These are phyloP conservation scores for Marchantia paleacea DNA, from an alignment of 225 moss, liverwort and hornwort genomes.

Conservation along the genomic window DNA sequence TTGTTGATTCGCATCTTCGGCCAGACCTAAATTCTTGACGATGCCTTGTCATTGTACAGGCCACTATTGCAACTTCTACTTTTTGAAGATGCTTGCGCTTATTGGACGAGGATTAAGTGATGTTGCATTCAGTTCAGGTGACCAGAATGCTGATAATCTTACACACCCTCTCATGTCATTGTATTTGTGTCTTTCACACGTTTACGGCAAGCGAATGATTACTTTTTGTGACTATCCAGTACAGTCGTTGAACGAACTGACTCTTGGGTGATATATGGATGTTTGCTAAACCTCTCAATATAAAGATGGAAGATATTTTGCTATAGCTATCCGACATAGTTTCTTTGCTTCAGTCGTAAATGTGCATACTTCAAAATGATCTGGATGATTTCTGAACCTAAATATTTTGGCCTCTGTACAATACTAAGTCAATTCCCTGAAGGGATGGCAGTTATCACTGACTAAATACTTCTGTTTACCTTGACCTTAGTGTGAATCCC, in stretches of 20 bases:
- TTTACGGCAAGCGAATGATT: neutral
- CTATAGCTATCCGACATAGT: neutral
- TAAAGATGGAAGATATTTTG: neutral
- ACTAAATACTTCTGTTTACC: too few species aligned
- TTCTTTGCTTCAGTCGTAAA: too few species aligned
- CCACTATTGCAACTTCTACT: constrained; percentile 76
- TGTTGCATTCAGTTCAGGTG: constrained; percentile 70
- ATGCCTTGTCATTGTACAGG: constrained; percentile 41
- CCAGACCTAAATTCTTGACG: neutral
- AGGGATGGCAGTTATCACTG: too few species aligned
- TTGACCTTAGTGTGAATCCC: neutral
- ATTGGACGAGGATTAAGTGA: constrained; percentile 74
- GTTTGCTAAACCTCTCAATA: neutral
- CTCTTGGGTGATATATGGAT: neutral
- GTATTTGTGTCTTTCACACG: neutral
- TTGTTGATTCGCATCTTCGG: too few species aligned
- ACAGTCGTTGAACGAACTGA: neutral
- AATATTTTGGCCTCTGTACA: too few species aligned
- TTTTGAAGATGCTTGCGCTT: constrained; percentile 79
- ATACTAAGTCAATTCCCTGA: too few species aligned
- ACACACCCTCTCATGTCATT: neutral
- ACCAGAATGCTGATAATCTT: neutral
- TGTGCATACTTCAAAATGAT: too few species aligned
- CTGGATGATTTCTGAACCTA: too few species aligned
- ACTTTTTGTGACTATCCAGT: neutral